Base-by-base conservation (phyloP, 1,139 yeast genomes). In the Yamadazyma triangularis region DNA sequence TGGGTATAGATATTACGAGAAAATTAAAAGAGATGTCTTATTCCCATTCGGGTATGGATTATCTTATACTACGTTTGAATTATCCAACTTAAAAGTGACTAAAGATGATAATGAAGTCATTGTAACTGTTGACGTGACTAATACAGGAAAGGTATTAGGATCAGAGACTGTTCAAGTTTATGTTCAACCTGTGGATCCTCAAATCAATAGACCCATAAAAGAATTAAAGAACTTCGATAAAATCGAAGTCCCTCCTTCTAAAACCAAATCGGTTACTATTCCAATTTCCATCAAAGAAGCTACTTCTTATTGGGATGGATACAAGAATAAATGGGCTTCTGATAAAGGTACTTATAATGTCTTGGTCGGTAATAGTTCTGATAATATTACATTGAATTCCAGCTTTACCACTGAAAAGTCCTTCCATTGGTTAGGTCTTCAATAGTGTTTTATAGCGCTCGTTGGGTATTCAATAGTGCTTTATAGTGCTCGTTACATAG, bases 31-130 rank as follows among this genome's bases (percentile, higher is more conserved):
- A 28, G 60, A 61, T 13, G 75, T 70, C 8, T 58, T 69, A 29
- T 77, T 64, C 56, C 77, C 83, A 28, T 78, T 78, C 51, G 84
- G 84, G 8, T 64, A 50, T 42, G 84, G 84, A 18, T 60, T 78
- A 34, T 75, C 82, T 2, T 78, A 77, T 52, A 68, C 82, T 10
- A 40, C 58, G 1, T 78, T 75, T 46, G 57, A 48, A 13, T 40
- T 49, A 26, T 29, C 27, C 8, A 40, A 42, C 27, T 40, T 52
- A 25, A 36, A 35, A 12, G 50, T 54, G 7, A 15, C 15, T 8
- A 25, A 29, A 4, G 38, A 38, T 8, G 48, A 39, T 7, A 44
- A 40, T 4, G 37, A 31, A 7, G 39, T 58, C 20, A 28, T 29
- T 10, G 61, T 45, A n/a, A 29, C 62, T 3, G 66, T 69, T 15